Conservation (phyloP, 768 basidiomycete species). For the Amylocystis lapponica region DNA sequence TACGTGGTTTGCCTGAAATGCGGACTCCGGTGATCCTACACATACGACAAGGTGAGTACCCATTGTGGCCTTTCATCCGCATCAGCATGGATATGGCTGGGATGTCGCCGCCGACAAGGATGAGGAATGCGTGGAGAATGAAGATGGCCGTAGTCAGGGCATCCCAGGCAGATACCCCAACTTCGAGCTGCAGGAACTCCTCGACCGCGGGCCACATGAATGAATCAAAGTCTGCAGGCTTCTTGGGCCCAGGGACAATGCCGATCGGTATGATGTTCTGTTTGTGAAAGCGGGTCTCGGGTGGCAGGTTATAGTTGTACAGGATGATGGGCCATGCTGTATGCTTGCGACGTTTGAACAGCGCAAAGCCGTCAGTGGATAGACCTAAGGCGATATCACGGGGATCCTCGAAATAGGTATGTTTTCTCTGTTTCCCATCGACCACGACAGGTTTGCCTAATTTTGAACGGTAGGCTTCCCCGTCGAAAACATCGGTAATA, state of each 20-base stretch:
- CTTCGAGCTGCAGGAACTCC: slow-evolving; percentile 19
- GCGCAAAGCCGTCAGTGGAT: slow-evolving; percentile 35
- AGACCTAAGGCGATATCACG: slow-evolving; percentile 38
- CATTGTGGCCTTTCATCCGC: slow-evolving; percentile 25
- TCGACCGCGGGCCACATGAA: slow-evolving; percentile 21
- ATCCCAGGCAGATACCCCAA: slow-evolving; percentile 18
- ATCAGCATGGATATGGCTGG: slow-evolving; percentile 22
- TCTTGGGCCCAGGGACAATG: slow-evolving; percentile 17
- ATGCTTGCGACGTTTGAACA: slow-evolving; percentile 25
- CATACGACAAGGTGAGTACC: slow-evolving; percentile 16
- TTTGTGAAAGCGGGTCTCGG: slow-evolving; percentile 19
- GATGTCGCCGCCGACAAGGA: slow-evolving; percentile 22
- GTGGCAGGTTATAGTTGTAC: slow-evolving; percentile 38
- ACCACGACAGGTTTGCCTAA: slow-evolving; percentile 18
- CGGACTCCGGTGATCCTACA: slow-evolving; percentile 21
- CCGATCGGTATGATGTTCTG: slow-evolving; percentile 17
- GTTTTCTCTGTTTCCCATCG: slow-evolving; percentile 16
- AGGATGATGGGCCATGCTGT: slow-evolving; percentile 36
- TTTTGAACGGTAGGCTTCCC: slow-evolving; percentile 24
- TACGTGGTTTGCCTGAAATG: not conserved
- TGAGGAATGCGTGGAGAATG: slow-evolving; percentile 17
- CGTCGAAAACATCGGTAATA: slow-evolving; percentile 33
- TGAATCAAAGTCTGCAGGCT: slow-evolving; percentile 20
- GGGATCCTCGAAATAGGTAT: slow-evolving; percentile 30
- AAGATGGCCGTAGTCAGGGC: slow-evolving; percentile 7